A percentile compares a stretch with the other conserved stretches of the same genome.
These are phyloP conservation scores for Populus euphratica DNA, from an alignment of 345 rosid species.

Conservation along the genomic window DNA sequence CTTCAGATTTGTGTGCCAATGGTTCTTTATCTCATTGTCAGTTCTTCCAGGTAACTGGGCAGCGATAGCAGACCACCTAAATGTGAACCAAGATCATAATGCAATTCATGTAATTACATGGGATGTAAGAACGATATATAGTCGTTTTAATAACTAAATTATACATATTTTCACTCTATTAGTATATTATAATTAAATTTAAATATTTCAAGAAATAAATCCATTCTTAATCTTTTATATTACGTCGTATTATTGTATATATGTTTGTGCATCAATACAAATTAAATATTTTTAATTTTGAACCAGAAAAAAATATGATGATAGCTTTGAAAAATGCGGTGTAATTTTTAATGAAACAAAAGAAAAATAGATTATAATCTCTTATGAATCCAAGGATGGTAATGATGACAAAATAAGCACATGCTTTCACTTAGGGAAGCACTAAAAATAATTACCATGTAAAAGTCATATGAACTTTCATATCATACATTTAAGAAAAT, in stretches of 20 bases:
- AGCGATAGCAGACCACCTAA: slow-evolving; percentile 63
- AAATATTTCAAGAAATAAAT: too few relatives aligned
- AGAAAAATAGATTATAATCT: not conserved
- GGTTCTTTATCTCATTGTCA: slow-evolving; percentile 58
- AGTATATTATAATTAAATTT: too few relatives aligned
- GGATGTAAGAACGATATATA: not conserved
- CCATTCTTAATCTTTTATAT: too few relatives aligned
- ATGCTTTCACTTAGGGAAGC: not conserved
- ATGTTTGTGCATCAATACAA: too few relatives aligned
- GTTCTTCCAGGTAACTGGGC: slow-evolving; percentile 55
- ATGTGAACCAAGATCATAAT: not conserved
- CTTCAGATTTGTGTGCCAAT: slow-evolving; percentile 61
- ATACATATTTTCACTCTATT: too few relatives aligned
- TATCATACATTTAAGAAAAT: not conserved
- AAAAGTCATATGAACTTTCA: not conserved
- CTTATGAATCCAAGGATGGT: not conserved
- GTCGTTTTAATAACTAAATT: too few relatives aligned
- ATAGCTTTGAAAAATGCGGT: too few relatives aligned
- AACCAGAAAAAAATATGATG: too few relatives aligned
- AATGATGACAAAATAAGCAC: not conserved
- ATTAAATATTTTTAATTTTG: too few relatives aligned
- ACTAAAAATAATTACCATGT: not conserved
- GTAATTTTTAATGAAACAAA: not conserved
- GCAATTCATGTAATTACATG: not conserved
- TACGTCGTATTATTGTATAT: too few relatives aligned